Evolutionary conservation across 108 stramenopile species (phyloP), one percentile per base, ranked within the genome.

Genomic region (Cyclotella sp.): DNA sequence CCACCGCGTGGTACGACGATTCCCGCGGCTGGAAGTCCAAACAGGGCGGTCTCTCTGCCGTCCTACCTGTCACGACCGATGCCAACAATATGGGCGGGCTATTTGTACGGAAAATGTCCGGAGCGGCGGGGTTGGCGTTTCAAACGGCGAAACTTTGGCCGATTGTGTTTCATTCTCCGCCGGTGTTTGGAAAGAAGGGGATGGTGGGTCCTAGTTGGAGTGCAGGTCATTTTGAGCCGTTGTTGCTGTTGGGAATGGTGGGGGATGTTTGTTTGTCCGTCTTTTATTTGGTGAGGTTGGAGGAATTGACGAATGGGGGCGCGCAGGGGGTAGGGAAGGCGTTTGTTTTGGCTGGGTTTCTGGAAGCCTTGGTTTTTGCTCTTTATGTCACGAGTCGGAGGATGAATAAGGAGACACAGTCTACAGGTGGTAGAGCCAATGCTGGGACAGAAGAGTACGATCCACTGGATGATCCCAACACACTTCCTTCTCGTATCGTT

Each of bases 41-140:
- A 68, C 90, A 90, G 44, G 95, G 95, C 24, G 95, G 95, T 24
- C 68, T 95, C 27, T 92, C 91, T 58, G 72, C 92, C 49, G 87
- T 95, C 70, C 76, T 80, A 6, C 66, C 76, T 27, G 76, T 87
- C 12, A 92, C 92, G 19, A 92, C 95, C 9, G 95, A 95, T 75
- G 90, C 79, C 45, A 95, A 95, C 77, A 90, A 95, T 63, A 95
- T 95, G 95, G 95, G 95, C 24, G 91, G 92, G 24, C 74, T 95
- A 0, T 95, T 91, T 74, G 82, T 93, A 28, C 90, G 91, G 12
- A 95, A 95, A 77, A 26, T 95, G 65, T 87, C 78, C 18, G 95
- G 92, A 18, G 95, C 87, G 9, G 95, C 92, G 1, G 79, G 63
- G 21, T 26, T 91, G 63, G 89, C 84, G 24, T 82, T 87, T n/a